These are phyloP conservation scores for Globisporangium acanthophoron DNA, from an alignment of 352 stramenopile species.

Conservation along the genomic window DNA sequence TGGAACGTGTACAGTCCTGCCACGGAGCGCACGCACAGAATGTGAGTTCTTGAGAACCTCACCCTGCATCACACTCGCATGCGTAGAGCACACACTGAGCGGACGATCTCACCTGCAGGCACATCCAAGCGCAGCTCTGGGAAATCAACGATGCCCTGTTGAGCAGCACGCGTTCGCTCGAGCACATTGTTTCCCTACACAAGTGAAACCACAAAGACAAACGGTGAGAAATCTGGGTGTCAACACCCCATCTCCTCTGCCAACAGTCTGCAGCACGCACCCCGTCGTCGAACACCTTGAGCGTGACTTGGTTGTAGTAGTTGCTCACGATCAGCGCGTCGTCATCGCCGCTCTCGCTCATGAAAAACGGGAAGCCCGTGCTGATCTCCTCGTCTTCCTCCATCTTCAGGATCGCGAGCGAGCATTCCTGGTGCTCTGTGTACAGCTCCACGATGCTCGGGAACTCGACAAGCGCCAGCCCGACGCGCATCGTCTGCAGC, in stretches of 20 bases:
- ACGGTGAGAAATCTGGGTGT: neutral
- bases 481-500: conserved; percentile 52
- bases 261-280: conserved; percentile 20
- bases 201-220: neutral
- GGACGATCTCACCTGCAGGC: conserved; percentile 33
- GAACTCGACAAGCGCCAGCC: conserved; percentile 63
- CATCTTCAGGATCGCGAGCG: conserved; percentile 60
- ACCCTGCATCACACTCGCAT: neutral
- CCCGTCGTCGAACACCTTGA: conserved; percentile 47
- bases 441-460: conserved; percentile 61
- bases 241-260: neutral
- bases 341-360: conserved; percentile 60
- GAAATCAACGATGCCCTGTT: conserved; percentile 51
- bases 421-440: conserved; percentile 65
- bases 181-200: conserved; percentile 51
- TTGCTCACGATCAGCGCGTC: conserved; percentile 48
- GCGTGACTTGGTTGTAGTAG: conserved; percentile 62
- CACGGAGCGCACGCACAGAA: no score
- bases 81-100: conserved; percentile 1
- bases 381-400: conserved; percentile 73
- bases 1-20: conserved; percentile 66
- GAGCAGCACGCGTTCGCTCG: conserved; percentile 40
- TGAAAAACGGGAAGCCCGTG: conserved; percentile 60
- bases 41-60: no score
- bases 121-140: conserved; percentile 56